Conservation (phyloP, 1,284 basidiomycete genomes). For the Ganoderma multipileum region DNA sequence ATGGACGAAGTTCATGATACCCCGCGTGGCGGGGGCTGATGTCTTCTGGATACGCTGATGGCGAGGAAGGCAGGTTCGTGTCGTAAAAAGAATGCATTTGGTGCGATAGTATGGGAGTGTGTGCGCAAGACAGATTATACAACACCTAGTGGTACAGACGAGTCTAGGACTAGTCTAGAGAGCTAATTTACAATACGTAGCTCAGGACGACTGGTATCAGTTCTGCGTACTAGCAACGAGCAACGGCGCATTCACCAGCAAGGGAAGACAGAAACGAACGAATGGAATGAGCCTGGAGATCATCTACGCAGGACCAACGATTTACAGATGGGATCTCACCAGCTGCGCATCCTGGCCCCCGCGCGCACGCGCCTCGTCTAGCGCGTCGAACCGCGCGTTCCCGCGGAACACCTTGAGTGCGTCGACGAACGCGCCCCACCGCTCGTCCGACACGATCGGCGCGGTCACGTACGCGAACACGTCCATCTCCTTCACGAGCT, state of each 20-base stretch:
- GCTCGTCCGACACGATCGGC: constrained; percentile 44
- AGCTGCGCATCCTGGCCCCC: constrained; percentile 23
- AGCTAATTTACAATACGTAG: constrained; percentile 14
- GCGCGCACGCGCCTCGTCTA: constrained; percentile 20
- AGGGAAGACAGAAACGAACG: background rate
- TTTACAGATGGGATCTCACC: constrained; percentile 36
- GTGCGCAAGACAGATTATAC: background rate
- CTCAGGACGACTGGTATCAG: constrained; percentile 9
- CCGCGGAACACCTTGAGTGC: constrained; percentile 32
- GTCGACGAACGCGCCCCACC: constrained; percentile 43
- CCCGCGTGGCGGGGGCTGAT: background rate
- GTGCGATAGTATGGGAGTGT: background rate
- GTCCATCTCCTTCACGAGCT: constrained; percentile 40
- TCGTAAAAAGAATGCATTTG: background rate
- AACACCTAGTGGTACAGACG: constrained; percentile 4
- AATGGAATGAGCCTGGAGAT: background rate
- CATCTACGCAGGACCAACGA: background rate
- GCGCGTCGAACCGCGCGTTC: constrained; percentile 26
- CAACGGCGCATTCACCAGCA: background rate
- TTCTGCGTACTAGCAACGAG: constrained; percentile 4
- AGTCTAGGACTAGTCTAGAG: background rate
- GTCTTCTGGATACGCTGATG: background rate
- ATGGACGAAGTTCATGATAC: background rate
- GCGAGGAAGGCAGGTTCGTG: background rate
- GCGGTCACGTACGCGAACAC: constrained; percentile 44